Conservation (phyloP, 176 grass and related monocot species). For the Thalia dealbata region DNA sequence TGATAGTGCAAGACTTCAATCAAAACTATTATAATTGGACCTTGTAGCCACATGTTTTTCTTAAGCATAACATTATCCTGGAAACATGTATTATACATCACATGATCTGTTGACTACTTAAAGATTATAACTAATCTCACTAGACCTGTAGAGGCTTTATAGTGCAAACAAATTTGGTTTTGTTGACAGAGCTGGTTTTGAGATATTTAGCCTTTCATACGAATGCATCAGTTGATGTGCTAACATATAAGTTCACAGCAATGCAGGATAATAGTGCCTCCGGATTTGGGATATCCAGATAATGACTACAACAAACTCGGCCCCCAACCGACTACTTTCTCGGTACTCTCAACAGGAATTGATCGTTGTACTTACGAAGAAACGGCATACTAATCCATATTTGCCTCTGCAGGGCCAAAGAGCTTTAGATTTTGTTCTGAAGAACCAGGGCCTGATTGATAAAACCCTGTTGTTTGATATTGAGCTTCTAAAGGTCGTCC, state of each 20-base stretch:
- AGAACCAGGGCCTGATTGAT: slow-evolving; percentile 91
- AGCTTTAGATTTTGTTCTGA: slow-evolving; percentile 84
- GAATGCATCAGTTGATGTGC: background rate
- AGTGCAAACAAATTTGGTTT: background rate
- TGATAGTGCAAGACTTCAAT: background rate
- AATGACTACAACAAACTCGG: slow-evolving; percentile 73
- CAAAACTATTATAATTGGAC: background rate
- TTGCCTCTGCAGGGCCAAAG: slow-evolving; percentile 72
- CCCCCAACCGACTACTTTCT: slow-evolving; percentile 77
- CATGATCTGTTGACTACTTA: background rate
- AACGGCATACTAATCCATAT: slow-evolving; percentile 1
- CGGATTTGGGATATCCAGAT: slow-evolving; percentile 85
- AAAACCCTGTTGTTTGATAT: slow-evolving; percentile 97
- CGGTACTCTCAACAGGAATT: slow-evolving; percentile 27
- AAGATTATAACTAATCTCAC: background rate
- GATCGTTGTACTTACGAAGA: background rate
- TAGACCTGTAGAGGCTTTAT: background rate
- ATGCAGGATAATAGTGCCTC: slow-evolving; percentile 81
- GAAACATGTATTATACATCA: background rate
- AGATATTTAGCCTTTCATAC: too few relatives aligned
- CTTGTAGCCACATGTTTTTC: background rate
- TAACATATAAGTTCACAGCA: background rate
- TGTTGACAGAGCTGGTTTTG: too few relatives aligned
- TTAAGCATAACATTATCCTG: background rate
- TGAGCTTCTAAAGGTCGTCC: slow-evolving; percentile 75